These are phyloP conservation scores for Oropetium thomaeum DNA, from an alignment of 176 grass and related monocot genomes.

Conservation along the genomic window DNA sequence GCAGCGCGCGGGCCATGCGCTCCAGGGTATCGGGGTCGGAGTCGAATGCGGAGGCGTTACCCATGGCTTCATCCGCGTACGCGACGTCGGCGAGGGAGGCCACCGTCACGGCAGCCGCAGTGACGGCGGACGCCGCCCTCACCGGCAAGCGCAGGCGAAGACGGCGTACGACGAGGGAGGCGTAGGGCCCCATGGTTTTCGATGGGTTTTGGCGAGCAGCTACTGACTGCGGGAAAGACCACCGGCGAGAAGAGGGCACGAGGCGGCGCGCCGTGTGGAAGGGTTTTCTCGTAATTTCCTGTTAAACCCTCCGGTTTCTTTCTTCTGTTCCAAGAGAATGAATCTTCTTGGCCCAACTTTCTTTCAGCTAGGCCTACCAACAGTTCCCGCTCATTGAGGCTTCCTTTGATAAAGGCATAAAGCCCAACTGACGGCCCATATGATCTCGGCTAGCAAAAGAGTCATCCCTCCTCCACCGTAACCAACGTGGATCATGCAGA, in stretches of 20 bases:
- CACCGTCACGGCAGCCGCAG: constrained; percentile 24
- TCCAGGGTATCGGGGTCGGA: constrained; percentile 69
- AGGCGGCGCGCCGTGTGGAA: neutral
- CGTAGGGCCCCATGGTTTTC: constrained; percentile 26
- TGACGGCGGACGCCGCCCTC: constrained; percentile 25
- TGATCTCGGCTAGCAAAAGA: too few species aligned
- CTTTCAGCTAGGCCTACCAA: neutral
- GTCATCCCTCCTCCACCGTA: too few species aligned
- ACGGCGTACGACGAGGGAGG: constrained; percentile 20
- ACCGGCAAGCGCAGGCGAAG: constrained; percentile 39
- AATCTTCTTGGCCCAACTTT: neutral
- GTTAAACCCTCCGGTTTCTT: constrained; percentile 18
- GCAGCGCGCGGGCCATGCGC: constrained; percentile 53
- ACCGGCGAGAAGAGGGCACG: neutral
- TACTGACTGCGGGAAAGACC: neutral
- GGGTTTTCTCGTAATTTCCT: neutral
- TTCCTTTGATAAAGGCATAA: neutral
- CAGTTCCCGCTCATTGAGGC: neutral
- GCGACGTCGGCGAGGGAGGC: constrained; percentile 42
- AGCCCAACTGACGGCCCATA: too few species aligned
- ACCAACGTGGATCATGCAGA: too few species aligned
- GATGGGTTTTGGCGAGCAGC: constrained; percentile 41
- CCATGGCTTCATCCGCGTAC: constrained; percentile 52
- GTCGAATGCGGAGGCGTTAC: neutral
- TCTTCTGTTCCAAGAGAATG: constrained; percentile 22